These are phyloP conservation scores for Platanus orientalis DNA, from an alignment of 164 flowering plant genomes.

Conservation along the genomic window DNA sequence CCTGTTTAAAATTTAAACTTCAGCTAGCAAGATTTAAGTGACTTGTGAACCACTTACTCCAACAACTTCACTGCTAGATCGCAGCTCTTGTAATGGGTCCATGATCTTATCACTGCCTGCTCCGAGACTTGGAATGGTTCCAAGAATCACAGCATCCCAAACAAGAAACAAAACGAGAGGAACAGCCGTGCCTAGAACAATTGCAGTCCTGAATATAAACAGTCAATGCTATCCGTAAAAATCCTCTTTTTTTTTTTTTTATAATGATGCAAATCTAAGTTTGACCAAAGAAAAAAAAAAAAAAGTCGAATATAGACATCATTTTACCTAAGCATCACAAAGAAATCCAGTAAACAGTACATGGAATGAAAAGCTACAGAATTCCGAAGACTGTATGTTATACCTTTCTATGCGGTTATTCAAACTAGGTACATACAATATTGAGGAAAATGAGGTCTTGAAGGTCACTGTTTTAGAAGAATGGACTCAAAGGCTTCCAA, in stretches of 20 bases:
- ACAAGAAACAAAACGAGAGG: constrained; percentile 82
- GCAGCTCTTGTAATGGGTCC: constrained; percentile 74
- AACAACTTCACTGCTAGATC: constrained; percentile 61
- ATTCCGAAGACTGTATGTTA: background rate
- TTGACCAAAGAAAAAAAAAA: background rate
- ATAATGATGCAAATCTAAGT: background rate
- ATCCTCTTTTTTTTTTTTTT: too few species aligned
- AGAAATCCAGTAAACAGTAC: too few species aligned
- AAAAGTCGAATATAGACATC: too few species aligned
- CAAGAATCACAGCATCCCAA: constrained; percentile 92
- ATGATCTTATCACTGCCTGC: constrained; percentile 30
- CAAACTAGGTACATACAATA: too few species aligned
- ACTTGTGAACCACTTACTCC: constrained; percentile 49
- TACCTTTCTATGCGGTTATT: too few species aligned
- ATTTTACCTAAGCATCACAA: too few species aligned
- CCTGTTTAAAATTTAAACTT: background rate
- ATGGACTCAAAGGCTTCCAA: too few species aligned
- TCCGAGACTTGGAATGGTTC: constrained; percentile 48
- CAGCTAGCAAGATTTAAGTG: background rate
- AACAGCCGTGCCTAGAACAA: constrained; percentile 81
- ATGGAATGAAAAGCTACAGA: background rate
- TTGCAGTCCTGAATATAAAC: constrained; percentile 62
- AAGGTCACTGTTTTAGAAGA: too few species aligned
- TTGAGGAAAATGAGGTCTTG: too few species aligned
- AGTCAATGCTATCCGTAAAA: background rate